These are phyloP conservation scores for Pyricularia sp. DNA, from an alignment of 2,329 filamentous ascomycete genomes.

Conservation along the genomic window DNA sequence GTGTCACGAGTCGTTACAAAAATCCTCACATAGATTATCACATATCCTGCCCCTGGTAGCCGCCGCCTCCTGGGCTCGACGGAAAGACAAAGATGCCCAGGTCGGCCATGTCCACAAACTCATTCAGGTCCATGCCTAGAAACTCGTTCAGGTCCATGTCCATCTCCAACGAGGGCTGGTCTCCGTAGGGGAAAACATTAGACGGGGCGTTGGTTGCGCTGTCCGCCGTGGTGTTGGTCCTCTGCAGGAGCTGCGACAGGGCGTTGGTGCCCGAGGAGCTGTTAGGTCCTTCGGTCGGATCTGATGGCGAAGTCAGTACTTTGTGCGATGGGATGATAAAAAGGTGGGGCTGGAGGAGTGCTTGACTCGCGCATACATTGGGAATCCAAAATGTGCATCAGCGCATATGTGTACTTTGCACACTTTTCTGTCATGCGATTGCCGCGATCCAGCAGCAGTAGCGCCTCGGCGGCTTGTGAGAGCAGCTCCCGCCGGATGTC, in stretches of 20 bases:
- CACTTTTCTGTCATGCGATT: constrained; percentile 1
- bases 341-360: not conserved
- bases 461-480: not conserved
- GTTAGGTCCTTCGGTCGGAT: not conserved
- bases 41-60: not conserved
- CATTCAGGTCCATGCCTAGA: not conserved
- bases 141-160: not conserved
- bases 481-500: not conserved
- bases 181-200: not conserved
- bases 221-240: not conserved
- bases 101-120: not conserved
- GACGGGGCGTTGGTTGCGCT: not conserved
- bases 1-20: not conserved
- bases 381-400: not conserved
- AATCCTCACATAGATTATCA: not conserved
- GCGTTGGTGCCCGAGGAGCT: not conserved
- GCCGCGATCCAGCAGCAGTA: not conserved
- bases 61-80: not conserved
- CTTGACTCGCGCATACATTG: not conserved
- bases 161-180: not conserved
- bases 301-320: not conserved
- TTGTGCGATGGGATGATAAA: too few species aligned
- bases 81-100: not conserved
- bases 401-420: not conserved
- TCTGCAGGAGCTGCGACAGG: not conserved